phyloP scores from a whole-genome alignment of 106 monocot species.

The Gastrodia elata region DNA sequence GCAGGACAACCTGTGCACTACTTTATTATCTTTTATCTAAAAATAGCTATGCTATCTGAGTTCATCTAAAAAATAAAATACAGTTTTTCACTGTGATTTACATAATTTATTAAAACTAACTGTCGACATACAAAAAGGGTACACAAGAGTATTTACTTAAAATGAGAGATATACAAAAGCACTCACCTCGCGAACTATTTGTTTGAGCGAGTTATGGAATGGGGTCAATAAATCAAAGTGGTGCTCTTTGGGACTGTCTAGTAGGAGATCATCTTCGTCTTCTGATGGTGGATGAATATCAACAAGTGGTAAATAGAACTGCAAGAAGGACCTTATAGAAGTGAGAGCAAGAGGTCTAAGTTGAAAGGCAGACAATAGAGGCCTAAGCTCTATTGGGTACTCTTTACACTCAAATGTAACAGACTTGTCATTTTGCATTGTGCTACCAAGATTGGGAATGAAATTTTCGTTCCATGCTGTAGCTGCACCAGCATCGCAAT shows the following conservation, averaged over 20 bases:
- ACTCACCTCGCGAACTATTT: constrained; percentile 80
- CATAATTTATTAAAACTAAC: background rate
- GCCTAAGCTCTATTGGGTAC: constrained; percentile 65
- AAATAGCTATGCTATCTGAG: too few relatives aligned
- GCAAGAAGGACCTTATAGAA: constrained; percentile 73
- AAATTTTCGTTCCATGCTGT: constrained; percentile 23
- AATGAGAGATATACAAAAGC: background rate
- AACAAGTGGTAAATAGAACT: constrained; percentile 85
- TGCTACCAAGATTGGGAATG: constrained; percentile 16
- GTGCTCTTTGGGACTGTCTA: constrained; percentile 36
- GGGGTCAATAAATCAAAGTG: constrained; percentile 65
- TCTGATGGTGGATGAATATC: constrained; percentile 22
- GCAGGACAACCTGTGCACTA: too few relatives aligned
- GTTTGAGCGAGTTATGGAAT: constrained; percentile 80
- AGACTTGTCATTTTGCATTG: constrained; percentile 15
- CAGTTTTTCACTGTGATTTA: background rate
- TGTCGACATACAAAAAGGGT: background rate
- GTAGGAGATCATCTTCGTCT: constrained; percentile 57
- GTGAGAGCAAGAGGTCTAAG: constrained; percentile 56
- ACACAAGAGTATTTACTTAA: background rate
- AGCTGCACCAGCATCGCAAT: constrained; percentile 70
- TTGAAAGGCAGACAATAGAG: constrained; percentile 84
- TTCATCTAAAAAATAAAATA: background rate
- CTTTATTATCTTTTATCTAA: background rate
- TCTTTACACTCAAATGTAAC: constrained; percentile 40